Evolutionary conservation across 2,329 filamentous ascomycete species (phyloP).

Genomic region (Alternaria novae-zelandiae): DNA sequence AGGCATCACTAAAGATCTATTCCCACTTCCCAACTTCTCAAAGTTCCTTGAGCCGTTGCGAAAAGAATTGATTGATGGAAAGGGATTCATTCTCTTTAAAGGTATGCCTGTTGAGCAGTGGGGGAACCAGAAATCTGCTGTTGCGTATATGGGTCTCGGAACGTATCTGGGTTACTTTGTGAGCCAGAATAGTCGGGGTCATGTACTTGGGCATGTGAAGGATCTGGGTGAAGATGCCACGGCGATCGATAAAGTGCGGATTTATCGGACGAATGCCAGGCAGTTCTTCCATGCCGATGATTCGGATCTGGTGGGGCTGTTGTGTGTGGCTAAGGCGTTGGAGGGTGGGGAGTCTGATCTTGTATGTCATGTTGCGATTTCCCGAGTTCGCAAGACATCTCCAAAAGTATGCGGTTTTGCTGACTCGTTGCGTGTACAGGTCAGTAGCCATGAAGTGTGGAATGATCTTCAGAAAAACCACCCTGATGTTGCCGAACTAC

Average conservation of each 20-base stretch:
- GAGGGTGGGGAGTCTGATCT: conserved; percentile 87
- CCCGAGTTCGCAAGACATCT: background rate
- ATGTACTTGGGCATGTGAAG: conserved; percentile 88
- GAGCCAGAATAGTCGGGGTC: conserved; percentile 82
- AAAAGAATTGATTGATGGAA: conserved; percentile 76
- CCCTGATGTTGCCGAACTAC: conserved; percentile 76
- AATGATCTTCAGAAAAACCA: conserved; percentile 77
- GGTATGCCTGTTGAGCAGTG: conserved; percentile 78
- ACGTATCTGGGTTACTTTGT: conserved; percentile 89
- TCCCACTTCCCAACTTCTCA: conserved; percentile 65
- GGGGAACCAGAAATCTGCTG: conserved; percentile 77
- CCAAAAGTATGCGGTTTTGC: background rate
- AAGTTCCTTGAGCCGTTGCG: conserved; percentile 62
- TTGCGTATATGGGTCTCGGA: conserved; percentile 78
- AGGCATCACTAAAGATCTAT: conserved; percentile 72
- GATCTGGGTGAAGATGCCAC: conserved; percentile 82
- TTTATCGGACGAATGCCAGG: conserved; percentile 85
- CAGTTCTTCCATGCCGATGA: conserved; percentile 90
- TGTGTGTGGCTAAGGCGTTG: conserved; percentile 78
- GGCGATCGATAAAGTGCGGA: conserved; percentile 85
- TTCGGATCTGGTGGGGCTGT: conserved; percentile 79
- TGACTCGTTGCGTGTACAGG: background rate
- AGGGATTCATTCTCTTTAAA: conserved; percentile 90
- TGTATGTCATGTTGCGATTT: conserved; percentile 47
- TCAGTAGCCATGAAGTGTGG: conserved; percentile 77